A percentile compares a stretch with the other conserved stretches of the same genome.
phyloP scores from a whole-genome alignment of 1,284 basidiomycete genomes.

The Naganishia sp. region DNA sequence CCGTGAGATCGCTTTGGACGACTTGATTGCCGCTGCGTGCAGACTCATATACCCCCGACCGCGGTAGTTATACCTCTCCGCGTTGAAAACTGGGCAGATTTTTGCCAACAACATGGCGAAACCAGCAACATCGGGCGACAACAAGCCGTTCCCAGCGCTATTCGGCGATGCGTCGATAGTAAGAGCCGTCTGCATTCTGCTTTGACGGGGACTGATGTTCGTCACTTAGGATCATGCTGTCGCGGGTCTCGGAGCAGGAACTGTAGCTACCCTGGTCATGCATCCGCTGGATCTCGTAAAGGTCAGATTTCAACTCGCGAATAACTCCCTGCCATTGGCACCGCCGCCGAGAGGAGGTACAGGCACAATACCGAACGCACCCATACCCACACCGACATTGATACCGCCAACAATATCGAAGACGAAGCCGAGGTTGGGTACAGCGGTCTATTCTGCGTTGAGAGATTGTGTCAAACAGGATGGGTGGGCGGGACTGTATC shows the following conservation, averaged over 20 bases:
- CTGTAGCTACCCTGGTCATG: constrained; percentile 92
- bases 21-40: too few relatives aligned
- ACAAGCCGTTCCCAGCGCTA: constrained; percentile 38
- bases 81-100: not conserved
- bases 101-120: constrained; percentile 11
- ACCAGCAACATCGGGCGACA: not conserved
- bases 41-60: too few relatives aligned
- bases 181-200: constrained; percentile 24
- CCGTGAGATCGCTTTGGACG: not conserved
- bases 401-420: constrained; percentile 14
- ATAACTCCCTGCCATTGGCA: constrained; percentile 53
- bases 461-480: constrained; percentile 71
- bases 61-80: not conserved
- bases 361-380: constrained; percentile 10
- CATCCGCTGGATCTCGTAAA: constrained; percentile 97
- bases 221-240: constrained; percentile 74
- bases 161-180: constrained; percentile 53
- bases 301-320: constrained; percentile 90
- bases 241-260: constrained; percentile 89
- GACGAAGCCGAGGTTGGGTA: constrained; percentile 65
- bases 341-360: constrained; percentile 1
- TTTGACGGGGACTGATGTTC: not conserved
- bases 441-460: constrained; percentile 74
- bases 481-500: constrained; percentile 85
- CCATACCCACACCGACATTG: constrained; percentile 22